phyloP scores from a whole-genome alignment of 108 stramenopile species.

The Pinguiococcus pyrenoidosus region DNA sequence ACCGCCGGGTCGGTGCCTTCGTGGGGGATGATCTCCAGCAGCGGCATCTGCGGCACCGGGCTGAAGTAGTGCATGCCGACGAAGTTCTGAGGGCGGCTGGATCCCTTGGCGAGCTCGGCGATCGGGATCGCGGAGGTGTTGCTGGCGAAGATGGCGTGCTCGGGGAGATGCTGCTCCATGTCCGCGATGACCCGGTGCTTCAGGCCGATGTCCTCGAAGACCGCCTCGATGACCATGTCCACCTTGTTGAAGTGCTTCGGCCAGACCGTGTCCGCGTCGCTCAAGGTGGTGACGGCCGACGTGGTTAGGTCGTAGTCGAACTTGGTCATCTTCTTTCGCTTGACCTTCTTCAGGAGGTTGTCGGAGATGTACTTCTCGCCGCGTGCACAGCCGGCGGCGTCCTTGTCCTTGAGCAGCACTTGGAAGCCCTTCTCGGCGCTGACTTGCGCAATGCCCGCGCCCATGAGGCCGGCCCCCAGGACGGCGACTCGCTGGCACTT shows the following conservation, averaged over 20 bases:
- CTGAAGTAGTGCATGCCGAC: conserved; percentile 99
- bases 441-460: conserved; percentile 96
- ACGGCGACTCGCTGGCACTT: conserved; percentile 56
- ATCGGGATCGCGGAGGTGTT: conserved; percentile 98
- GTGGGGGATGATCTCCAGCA: conserved; percentile 95
- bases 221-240: conserved; percentile 96
- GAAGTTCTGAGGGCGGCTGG: conserved; percentile 74
- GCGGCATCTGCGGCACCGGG: conserved; percentile 94
- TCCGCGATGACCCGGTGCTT: conserved; percentile 74
- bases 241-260: conserved; percentile 63
- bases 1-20: conserved; percentile 63
- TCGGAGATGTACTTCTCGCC: conserved; percentile 76
- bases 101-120: conserved; percentile 76
- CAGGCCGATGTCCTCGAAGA: conserved; percentile 87
- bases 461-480: conserved; percentile 98
- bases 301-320: conserved; percentile 69
- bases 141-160: conserved; percentile 90
- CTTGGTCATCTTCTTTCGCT: conserved; percentile 76
- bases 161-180: conserved; percentile 69
- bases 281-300: conserved; percentile 69
- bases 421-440: conserved; percentile 81
- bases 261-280: conserved; percentile 51
- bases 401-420: conserved; percentile 90
- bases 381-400: conserved; percentile 56
- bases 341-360: conserved; percentile 82